These are phyloP conservation scores for Lepidopterella palustris DNA, from an alignment of 495 filamentous ascomycete species.

Conservation along the genomic window DNA sequence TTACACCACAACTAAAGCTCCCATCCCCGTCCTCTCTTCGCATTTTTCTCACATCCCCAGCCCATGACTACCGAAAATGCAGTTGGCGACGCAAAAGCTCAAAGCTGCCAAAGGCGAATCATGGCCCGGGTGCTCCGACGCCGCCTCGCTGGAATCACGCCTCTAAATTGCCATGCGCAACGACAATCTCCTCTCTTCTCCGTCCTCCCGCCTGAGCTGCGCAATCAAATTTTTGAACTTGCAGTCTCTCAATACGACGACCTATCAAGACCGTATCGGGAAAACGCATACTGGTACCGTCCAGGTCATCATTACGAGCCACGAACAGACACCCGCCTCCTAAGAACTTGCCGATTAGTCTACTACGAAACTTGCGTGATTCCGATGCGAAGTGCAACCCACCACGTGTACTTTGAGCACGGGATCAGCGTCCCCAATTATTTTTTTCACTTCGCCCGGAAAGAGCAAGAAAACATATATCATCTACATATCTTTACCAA, in stretches of 20 bases:
- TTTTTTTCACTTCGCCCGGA: background rate
- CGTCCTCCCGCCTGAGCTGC: slow-evolving; percentile 21
- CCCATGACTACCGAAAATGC: background rate
- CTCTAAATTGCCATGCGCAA: slow-evolving; percentile 13
- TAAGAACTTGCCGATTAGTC: slow-evolving; percentile 19
- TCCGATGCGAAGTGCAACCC: slow-evolving; percentile 16
- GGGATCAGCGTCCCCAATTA: background rate
- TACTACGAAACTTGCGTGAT: slow-evolving; percentile 19
- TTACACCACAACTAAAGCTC: too few species aligned
- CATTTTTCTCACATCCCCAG: too few species aligned
- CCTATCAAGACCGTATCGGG: background rate
- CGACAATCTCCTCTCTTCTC: slow-evolving; percentile 24
- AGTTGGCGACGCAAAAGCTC: background rate
- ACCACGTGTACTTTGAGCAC: slow-evolving; percentile 1
- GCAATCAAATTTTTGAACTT: slow-evolving; percentile 21
- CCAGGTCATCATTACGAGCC: slow-evolving; percentile 10
- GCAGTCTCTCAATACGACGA: slow-evolving; percentile 19
- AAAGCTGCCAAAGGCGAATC: background rate
- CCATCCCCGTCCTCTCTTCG: too few species aligned
- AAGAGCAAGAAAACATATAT: background rate
- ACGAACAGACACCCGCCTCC: slow-evolving; percentile 7
- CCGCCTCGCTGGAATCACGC: slow-evolving; percentile 3
- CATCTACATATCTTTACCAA: background rate
- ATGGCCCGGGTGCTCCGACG: background rate
- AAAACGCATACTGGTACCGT: slow-evolving; percentile 7